These are phyloP conservation scores for Senna siamea DNA, from an alignment of 306 rosid species.

Conservation along the genomic window DNA sequence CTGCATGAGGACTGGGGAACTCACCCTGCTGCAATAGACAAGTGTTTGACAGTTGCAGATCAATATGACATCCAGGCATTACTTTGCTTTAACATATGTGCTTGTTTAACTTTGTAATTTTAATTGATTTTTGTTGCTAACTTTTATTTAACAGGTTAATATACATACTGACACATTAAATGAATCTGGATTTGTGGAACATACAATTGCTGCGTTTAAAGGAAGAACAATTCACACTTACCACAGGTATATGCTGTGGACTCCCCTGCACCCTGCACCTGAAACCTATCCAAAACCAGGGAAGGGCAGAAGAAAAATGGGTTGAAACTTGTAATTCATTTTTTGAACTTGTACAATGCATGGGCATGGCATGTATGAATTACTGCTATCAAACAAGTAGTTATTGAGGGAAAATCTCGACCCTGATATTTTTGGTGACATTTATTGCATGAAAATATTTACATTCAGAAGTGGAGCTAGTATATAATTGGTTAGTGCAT, in stretches of 20 bases:
- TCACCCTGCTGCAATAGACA: conserved; percentile 89
- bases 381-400: neutral
- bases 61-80: conserved; percentile 78
- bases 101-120: conserved; percentile 14
- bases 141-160: conserved; percentile 66
- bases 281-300: neutral
- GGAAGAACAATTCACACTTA: conserved; percentile 93
- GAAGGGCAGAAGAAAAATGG: neutral
- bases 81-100: conserved; percentile 6
- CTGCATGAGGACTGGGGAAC: conserved; percentile 98
- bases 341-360: neutral
- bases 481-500: conserved; percentile 3
- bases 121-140: conserved; percentile 19
- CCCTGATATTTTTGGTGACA: conserved; percentile 1
- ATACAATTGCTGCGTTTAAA: conserved; percentile 81
- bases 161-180: conserved; percentile 96
- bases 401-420: conserved; percentile 17
- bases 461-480: conserved; percentile 20
- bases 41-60: conserved; percentile 76
- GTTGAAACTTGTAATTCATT: too few species aligned
- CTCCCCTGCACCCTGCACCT: neutral
- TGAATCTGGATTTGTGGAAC: conserved; percentile 94
- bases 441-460: conserved; percentile 18
- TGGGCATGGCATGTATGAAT: neutral
- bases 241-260: conserved; percentile 68